Evolutionary conservation across 2,329 filamentous ascomycete species (phyloP), one percentile per base, ranked within the genome.

Genomic region (Orbilia ellipsospora): DNA sequence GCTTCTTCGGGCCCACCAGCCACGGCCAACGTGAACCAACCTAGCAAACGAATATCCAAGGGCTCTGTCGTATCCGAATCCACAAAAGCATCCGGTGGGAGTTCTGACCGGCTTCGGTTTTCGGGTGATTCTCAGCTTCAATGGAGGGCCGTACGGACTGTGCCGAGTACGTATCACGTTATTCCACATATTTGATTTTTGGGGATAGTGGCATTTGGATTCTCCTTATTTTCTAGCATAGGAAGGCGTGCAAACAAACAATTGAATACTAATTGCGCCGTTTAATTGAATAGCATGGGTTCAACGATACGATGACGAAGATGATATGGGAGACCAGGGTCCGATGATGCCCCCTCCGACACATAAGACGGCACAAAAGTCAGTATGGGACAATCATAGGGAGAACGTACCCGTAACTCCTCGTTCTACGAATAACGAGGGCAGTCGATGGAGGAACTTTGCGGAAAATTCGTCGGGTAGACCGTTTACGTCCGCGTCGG

Each of bases 381-480:
- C 78, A 28, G 70, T 78, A 66, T 77, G 80, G 67, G 80, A 81
- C 67, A 76, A 76, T 40, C 73, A 78, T 28, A 73, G 80, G 23
- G 80, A 81, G 60, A 78, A 77, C 36, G 73, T 78, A 8, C 78
- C 80, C 26, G 77, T 81, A 10, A 80, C 79, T 15, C 77, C 79
- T 61, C 65, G 73, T 20, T 75, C 78, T 18, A 69, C 73, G 12
- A 77, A 64, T 4, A 70, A 78, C 48, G 73, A 78, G 48, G 78
- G 78, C 6, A 80, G 78, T 26, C 70, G 80, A 56, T 81, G 80
- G 80, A 69, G 73, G 44, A 76, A 63, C 15, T 81, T 81, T 70
- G 79, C 78, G 40, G 78, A 79, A 23, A 73, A 75, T 20, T 80
- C 80, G 16, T 69, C 73, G 6, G 77, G 77, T 40, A 76, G 78